These are phyloP conservation scores for Scutellaria minor DNA, from an alignment of 257 asterid species.

Conservation along the genomic window DNA sequence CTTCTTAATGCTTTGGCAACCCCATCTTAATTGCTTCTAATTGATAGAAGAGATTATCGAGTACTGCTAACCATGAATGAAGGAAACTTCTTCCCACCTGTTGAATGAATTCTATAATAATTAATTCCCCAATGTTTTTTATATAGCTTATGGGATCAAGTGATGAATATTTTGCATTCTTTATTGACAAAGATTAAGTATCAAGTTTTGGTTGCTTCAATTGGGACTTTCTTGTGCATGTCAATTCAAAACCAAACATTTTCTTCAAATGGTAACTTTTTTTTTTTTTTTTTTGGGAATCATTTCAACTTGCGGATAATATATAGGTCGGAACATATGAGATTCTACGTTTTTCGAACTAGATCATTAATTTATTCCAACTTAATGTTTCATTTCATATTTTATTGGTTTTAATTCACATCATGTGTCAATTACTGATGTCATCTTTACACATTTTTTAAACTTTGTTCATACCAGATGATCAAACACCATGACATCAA, in stretches of 20 bases:
- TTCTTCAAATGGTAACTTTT: background rate
- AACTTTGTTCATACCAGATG: no score
- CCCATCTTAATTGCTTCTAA: constrained; percentile 26
- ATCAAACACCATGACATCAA: no score
- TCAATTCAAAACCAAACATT: background rate
- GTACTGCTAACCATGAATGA: background rate
- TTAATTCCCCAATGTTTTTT: no score
- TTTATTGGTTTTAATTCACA: no score
- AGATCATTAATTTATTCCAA: no score
- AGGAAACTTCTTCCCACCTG: constrained; percentile 39
- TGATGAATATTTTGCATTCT: background rate
- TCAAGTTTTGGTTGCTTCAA: constrained; percentile 14
- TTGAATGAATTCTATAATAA: background rate
- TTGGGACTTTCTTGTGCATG: background rate
- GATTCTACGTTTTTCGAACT: no score
- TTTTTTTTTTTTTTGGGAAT: no score
- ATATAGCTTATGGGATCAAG: background rate
- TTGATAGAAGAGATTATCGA: constrained; percentile 10
- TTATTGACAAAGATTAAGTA: constrained; percentile 5
- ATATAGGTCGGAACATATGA: no score
- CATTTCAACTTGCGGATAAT: no score
- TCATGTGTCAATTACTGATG: no score
- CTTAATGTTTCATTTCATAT: no score
- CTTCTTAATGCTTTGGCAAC: background rate
- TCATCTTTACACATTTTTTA: no score